Base-by-base conservation (phyloP, 441 rosid species). In the Viola pubescens region DNA sequence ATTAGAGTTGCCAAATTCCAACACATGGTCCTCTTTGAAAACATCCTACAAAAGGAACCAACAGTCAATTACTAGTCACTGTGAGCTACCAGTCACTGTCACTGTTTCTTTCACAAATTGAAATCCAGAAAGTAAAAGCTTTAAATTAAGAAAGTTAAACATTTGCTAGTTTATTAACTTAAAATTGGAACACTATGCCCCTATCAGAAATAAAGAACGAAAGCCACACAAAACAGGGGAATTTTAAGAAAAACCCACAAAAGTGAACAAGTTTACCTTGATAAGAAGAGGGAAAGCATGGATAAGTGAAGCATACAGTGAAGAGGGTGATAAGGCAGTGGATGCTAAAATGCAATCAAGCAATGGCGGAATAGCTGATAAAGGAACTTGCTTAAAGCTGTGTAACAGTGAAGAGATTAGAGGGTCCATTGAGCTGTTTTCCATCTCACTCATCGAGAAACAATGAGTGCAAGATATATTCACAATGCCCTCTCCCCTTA, bases 331-430 rank as follows among this genome's bases (percentile, higher is more conserved):
- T 14, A 73, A 70, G 52, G 73, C 70, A 8, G 86, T 84, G 60
- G 95, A 85, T 49, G 81, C 82, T 65, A 86, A 69, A 70, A 92
- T 74, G 82, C 94, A 86, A 69, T 89, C 96, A 56, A 89, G 76
- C 78, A 87, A 67, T 9, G 92, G 75, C 8, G 97, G 92, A 41
- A 92, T 64, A 50, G 94, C 96, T 6, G 79, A 56, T 62, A 76
- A 72, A 48, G 91, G 94, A 48, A 89, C 86, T 11, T 82, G 77
- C 37, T 69, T 68, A 57, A 87, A 81, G 83, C 86, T 83, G 59
- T 63, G 67, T 4, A 83, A 82, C 37, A 89, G 77, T 16, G 92
- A 80, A 55, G 78, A 46, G 67, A 81, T 64, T 39, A 81, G 34
- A 52, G 88, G 70, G 10, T 68, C 78, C 81, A 69, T 64, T 16